These are phyloP conservation scores for Tricholoma flavovirens DNA, from an alignment of 768 basidiomycete species.

Conservation along the genomic window DNA sequence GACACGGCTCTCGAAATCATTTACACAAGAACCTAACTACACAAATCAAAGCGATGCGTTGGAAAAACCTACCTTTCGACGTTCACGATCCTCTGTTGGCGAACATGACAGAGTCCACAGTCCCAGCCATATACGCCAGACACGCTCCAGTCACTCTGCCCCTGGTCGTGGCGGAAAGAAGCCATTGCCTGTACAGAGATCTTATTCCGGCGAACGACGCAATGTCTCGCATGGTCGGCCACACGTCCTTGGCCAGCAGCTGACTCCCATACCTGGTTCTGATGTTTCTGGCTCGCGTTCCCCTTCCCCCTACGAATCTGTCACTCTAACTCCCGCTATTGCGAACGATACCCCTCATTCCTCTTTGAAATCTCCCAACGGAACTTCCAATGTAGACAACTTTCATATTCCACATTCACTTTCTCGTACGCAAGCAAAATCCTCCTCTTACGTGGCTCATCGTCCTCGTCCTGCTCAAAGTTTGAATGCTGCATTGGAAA, in stretches of 20 bases:
- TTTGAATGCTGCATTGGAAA: conserved; percentile 65
- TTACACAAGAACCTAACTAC: conserved; percentile 13
- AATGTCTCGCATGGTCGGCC: conserved; percentile 22
- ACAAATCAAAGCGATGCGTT: conserved; percentile 4
- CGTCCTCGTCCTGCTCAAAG: conserved; percentile 61
- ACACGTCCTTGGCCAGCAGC: conserved; percentile 33
- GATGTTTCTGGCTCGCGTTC: conserved; percentile 58
- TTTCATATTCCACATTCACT: conserved; percentile 15
- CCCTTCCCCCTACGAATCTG: conserved; percentile 38
- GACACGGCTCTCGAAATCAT: conserved; percentile 37
- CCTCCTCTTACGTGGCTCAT: conserved; percentile 49
- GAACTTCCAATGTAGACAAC: conserved; percentile 23
- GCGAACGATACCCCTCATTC: conserved; percentile 23
- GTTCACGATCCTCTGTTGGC: conserved; percentile 31
- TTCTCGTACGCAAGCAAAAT: conserved; percentile 46
- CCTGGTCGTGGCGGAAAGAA: conserved; percentile 6
- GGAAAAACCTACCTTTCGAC: conserved; percentile 23
- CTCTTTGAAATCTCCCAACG: conserved; percentile 23
- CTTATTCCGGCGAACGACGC: conserved; percentile 25
- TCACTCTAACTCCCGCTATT: conserved; percentile 20
- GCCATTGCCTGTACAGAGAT: conserved; percentile 20
- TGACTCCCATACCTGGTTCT: conserved; percentile 66
- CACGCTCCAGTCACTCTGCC: conserved; percentile 28
- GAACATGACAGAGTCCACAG: conserved; percentile 22
- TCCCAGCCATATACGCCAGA: conserved; percentile 20